Base-by-base conservation (phyloP, 345 rosid species). In the Hibiscus tridactylites region DNA sequence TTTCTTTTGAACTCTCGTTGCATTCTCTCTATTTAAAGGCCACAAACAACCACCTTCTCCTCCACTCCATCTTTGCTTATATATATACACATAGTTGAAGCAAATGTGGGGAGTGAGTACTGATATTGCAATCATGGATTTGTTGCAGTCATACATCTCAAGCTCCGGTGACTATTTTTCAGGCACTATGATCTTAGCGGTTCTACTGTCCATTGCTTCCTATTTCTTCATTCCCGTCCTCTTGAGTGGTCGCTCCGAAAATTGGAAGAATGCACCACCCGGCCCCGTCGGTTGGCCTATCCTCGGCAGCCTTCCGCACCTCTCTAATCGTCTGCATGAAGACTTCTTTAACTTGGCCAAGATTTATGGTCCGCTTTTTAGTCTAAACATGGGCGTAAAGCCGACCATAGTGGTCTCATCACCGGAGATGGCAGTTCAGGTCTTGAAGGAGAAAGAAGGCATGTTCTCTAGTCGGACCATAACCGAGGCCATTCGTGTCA, bases 181-280 rank as follows among this genome's bases (percentile, higher is more conserved):
- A 7, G 21, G 24, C 13, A 3, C 50, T n/a, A 56, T 59, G 53
- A 29, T 31, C 11, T 7, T 73, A 4, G 71, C 53, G 1, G 37
- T 59, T 0, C 0, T 42, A 26, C 9, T 52, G 47, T 31, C 72
- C 8, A 31, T 74, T 28, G 71, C 72, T 44, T 59, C 61, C 28
- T 74, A 74, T 68, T 68, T 59, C 46, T 8, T 74, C 3, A 58
- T 74, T 16, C 77, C 77, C 11, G 2, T 46, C 3, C 26, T 74
- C 0, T 19, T 74, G 0, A 72, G 77, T 1, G 50, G 52, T 16
- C 50, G 58, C 12, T 21, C 17, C 0, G 4, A 59, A 52, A 74
- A 67, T 5, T 74, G 77, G 73, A 68, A 74, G 60, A 74, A 66
- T 29, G 66, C 77, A 13, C 77, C 77, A 13, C 72, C 72, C 4